Evolutionary conservation across 352 stramenopile species (phyloP).

Genomic region (Globisporangium recalcitrans): DNA sequence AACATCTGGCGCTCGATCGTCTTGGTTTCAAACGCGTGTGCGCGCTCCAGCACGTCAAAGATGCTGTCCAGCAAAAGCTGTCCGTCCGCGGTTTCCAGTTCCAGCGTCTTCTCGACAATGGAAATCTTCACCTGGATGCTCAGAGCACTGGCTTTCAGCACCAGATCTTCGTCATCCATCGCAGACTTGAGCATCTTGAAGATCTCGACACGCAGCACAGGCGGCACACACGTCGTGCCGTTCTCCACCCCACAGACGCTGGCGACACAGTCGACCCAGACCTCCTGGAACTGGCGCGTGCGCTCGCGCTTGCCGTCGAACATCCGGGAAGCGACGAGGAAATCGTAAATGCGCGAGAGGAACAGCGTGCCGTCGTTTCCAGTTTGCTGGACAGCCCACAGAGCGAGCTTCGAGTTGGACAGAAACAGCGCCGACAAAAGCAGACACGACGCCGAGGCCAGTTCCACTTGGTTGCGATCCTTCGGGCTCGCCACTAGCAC

Average conservation of each 20-base stretch:
- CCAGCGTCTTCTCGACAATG: slow-evolving; percentile 78
- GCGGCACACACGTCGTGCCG: slow-evolving; percentile 57
- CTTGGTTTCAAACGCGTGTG: slow-evolving; percentile 49
- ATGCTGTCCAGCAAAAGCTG: slow-evolving; percentile 68
- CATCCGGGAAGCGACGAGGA: slow-evolving; percentile 51
- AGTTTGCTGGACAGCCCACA: slow-evolving; percentile 67
- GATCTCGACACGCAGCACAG: slow-evolving; percentile 65
- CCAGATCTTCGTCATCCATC: slow-evolving; percentile 66
- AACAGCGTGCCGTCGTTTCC: slow-evolving; percentile 57
- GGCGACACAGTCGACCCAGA: slow-evolving; percentile 78
- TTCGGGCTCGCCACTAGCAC: slow-evolving; percentile 39
- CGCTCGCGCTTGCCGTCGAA: slow-evolving; percentile 33
- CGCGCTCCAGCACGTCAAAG: slow-evolving; percentile 66
- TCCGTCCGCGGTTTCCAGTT: slow-evolving; percentile 49
- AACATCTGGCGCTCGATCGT: slow-evolving; percentile 35
- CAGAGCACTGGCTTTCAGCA: slow-evolving; percentile 64
- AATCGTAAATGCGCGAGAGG: slow-evolving; percentile 45
- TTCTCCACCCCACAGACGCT: slow-evolving; percentile 76
- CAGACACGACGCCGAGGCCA: slow-evolving; percentile 58
- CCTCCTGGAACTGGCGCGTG: slow-evolving; percentile 60
- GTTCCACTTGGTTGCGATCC: slow-evolving; percentile 43
- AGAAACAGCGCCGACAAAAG: slow-evolving; percentile 75
- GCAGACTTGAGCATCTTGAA: slow-evolving; percentile 66
- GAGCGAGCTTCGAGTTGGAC: slow-evolving; percentile 75
- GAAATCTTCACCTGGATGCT: slow-evolving; percentile 83